These are phyloP conservation scores for Neoascochyta sp. DNA, from an alignment of 2,329 filamentous ascomycete species.

Conservation along the genomic window DNA sequence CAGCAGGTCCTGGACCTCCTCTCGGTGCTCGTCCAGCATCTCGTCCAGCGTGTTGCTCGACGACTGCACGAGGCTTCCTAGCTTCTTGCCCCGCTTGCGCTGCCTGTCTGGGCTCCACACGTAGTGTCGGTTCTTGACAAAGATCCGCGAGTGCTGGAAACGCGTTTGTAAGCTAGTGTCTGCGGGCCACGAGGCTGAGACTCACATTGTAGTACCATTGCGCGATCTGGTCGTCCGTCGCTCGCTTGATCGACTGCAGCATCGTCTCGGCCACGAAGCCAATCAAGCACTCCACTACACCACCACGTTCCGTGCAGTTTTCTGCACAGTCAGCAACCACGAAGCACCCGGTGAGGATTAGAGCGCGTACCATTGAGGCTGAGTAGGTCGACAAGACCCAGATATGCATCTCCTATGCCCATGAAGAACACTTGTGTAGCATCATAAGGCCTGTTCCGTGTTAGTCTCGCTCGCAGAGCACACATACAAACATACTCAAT, in stretches of 20 bases:
- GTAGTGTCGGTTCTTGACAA: constrained; percentile 69
- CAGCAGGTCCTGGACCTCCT: constrained; percentile 49
- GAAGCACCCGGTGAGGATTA: too few species aligned
- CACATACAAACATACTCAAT: constrained; percentile 57
- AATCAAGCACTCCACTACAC: constrained; percentile 63
- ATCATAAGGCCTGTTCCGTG: constrained; percentile 49
- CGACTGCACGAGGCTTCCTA: constrained; percentile 52
- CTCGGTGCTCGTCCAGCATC: constrained; percentile 54
- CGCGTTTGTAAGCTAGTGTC: too few species aligned
- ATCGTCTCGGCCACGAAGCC: constrained; percentile 75
- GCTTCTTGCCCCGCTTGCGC: constrained; percentile 55
- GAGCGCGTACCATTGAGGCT: constrained; percentile 74
- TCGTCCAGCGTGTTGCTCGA: constrained; percentile 48
- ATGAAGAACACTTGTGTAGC: constrained; percentile 76
- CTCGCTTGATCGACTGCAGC: constrained; percentile 66
- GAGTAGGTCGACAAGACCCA: constrained; percentile 76
- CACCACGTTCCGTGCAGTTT: constrained; percentile 56
- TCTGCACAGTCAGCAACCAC: constrained; percentile 32
- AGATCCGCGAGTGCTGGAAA: constrained; percentile 68
- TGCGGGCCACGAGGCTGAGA: too few species aligned
- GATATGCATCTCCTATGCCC: constrained; percentile 84
- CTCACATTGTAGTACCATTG: constrained; percentile 73
- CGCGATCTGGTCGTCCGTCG: constrained; percentile 67
- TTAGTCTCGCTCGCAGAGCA: constrained; percentile 1
- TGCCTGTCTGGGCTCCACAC: constrained; percentile 66